Conservation (phyloP, 345 rosid genomes). For the Hibiscus syriacus region DNA sequence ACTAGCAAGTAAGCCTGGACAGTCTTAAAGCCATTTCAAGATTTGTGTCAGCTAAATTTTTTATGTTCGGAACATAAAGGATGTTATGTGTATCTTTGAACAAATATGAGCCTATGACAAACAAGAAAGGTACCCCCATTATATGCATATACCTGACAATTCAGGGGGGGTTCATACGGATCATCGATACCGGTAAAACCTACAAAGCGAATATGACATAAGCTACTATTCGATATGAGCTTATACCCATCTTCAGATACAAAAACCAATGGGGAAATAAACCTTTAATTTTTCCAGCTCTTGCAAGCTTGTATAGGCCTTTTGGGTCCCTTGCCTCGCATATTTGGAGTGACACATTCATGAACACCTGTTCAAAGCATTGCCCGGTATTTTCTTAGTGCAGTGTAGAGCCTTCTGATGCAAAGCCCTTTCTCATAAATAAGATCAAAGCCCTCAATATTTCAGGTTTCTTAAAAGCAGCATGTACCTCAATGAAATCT, state of each 20-base stretch:
- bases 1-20: neutral
- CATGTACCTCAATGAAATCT: slow-evolving; percentile 64
- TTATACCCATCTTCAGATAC: slow-evolving; percentile 2
- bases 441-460: neutral
- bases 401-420: neutral
- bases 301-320: slow-evolving; percentile 84
- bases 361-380: slow-evolving; percentile 42
- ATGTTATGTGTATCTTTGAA: neutral
- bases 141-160: slow-evolving; percentile 47
- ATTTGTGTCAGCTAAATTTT: neutral
- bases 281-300: slow-evolving; percentile 86
- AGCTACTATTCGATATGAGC: neutral
- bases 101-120: neutral
- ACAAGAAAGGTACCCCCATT: neutral
- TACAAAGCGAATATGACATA: slow-evolving; percentile 16
- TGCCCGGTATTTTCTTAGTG: neutral
- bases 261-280: slow-evolving; percentile 3
- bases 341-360: slow-evolving; percentile 64
- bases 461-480: slow-evolving; percentile 6
- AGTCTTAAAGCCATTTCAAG: neutral
- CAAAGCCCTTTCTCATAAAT: neutral
- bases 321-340: slow-evolving; percentile 84
- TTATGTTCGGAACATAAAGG: neutral
- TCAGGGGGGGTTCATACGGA: slow-evolving; percentile 62
- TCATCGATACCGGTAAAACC: slow-evolving; percentile 79